These are phyloP conservation scores for Gleditsia sinensis DNA, from an alignment of 306 rosid genomes.

Conservation along the genomic window DNA sequence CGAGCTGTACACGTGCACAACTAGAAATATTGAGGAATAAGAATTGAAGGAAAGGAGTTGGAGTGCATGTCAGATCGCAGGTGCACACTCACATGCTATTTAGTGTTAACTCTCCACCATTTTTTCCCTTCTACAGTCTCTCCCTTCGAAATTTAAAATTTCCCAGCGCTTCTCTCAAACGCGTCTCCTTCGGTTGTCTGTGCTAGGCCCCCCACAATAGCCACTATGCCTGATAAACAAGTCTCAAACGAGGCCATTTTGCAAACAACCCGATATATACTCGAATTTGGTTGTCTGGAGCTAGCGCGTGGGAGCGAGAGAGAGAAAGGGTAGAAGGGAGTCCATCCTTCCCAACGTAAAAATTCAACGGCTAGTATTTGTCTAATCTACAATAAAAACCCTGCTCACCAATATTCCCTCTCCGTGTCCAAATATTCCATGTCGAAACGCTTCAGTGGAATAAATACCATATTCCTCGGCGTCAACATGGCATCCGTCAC, in stretches of 20 bases:
- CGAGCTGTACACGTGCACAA: constrained; percentile 61
- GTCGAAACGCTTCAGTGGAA: constrained; percentile 33
- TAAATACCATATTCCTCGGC: constrained; percentile 57
- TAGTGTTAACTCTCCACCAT: not conserved
- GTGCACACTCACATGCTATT: constrained; percentile 57
- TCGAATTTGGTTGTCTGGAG: no score
- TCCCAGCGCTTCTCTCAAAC: not conserved
- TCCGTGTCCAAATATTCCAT: constrained; percentile 65
- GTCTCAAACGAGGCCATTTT: no score
- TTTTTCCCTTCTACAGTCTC: not conserved
- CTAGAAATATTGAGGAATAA: constrained; percentile 19
- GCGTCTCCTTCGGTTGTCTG: not conserved
- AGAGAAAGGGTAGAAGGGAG: not conserved
- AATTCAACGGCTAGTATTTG: constrained; percentile 42
- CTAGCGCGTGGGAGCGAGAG: not conserved
- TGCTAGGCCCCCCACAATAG: not conserved
- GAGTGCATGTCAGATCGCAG: constrained; percentile 42
- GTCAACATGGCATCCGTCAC: constrained; percentile 61
- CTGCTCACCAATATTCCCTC: constrained; percentile 75
- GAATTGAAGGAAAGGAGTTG: constrained; percentile 2
- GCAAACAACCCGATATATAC: no score
- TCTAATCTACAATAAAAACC: constrained; percentile 27
- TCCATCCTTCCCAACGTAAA: not conserved
- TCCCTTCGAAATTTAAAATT: not conserved
- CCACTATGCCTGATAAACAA: no score